These are phyloP conservation scores for Salvia rosmarinus DNA, from an alignment of 257 asterid species.

Conservation along the genomic window DNA sequence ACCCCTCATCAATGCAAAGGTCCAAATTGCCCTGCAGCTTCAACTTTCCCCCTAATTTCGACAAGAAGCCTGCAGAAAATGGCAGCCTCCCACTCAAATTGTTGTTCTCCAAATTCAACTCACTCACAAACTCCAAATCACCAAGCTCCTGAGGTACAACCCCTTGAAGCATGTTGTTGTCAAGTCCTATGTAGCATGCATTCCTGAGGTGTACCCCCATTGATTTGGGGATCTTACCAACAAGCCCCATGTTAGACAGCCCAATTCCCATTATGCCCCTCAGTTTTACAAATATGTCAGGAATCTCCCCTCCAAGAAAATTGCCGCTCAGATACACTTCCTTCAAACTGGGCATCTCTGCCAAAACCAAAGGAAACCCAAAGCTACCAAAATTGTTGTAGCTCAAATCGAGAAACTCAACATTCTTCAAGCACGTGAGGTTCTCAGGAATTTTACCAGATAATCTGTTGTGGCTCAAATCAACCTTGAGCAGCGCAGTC, in stretches of 20 bases:
- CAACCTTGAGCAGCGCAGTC: conserved; percentile 61
- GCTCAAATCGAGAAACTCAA: conserved; percentile 78
- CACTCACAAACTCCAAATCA: conserved; percentile 53
- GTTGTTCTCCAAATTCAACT: conserved; percentile 77
- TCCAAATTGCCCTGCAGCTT: conserved; percentile 80
- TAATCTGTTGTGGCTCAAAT: conserved; percentile 62
- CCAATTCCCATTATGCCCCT: conserved; percentile 65
- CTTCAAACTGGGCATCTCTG: conserved; percentile 58
- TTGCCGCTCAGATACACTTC: conserved; percentile 75
- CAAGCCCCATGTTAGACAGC: conserved; percentile 59
- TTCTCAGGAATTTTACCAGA: conserved; percentile 65
- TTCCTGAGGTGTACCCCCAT: conserved; percentile 62
- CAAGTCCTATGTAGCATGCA: conserved; percentile 65
- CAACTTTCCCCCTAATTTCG: conserved; percentile 68
- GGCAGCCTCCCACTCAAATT: conserved; percentile 78
- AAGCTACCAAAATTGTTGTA: conserved; percentile 35
- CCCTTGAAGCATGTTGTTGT: conserved; percentile 72
- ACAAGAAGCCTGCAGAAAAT: conserved; percentile 56
- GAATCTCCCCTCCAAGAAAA: conserved; percentile 71
- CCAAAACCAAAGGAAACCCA: conserved; percentile 65
- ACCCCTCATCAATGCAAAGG: conserved; percentile 65
- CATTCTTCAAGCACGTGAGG: conserved; percentile 43
- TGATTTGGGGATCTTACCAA: conserved; percentile 70
- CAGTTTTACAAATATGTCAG: conserved; percentile 71
- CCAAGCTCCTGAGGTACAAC: conserved; percentile 70